phyloP scores from a whole-genome alignment of 345 rosid genomes.

The Zanthoxylum bungeanum region DNA sequence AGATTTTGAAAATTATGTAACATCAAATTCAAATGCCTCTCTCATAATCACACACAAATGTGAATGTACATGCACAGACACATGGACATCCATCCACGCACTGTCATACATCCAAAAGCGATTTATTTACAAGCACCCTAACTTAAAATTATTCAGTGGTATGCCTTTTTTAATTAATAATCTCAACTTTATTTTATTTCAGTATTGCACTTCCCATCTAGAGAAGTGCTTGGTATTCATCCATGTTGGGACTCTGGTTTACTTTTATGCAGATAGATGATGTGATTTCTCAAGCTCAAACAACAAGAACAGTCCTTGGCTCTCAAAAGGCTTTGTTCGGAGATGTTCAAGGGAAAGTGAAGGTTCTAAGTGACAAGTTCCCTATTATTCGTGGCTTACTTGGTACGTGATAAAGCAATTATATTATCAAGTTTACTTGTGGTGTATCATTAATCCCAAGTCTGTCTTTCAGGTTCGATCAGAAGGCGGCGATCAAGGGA shows the following conservation, averaged over 20 bases:
- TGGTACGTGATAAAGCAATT: constrained; percentile 42
- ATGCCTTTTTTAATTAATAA: neutral
- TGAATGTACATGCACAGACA: neutral
- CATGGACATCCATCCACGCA: neutral
- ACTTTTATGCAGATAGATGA: constrained; percentile 71
- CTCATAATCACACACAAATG: neutral
- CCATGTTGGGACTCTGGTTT: constrained; percentile 9
- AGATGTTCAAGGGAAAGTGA: constrained; percentile 96
- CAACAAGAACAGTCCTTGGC: constrained; percentile 81
- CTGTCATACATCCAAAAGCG: neutral
- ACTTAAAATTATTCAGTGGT: neutral
- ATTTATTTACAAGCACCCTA: neutral
- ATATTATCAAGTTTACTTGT: constrained; percentile 53
- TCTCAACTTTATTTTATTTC: constrained; percentile 1
- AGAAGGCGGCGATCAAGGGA: constrained; percentile 81
- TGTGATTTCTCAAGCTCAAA: constrained; percentile 92
- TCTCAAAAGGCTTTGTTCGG: constrained; percentile 86
- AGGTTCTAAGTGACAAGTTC: constrained; percentile 79
- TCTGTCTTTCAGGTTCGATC: constrained; percentile 64
- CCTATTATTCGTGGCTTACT: constrained; percentile 82
- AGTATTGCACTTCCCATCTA: neutral
- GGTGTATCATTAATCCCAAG: constrained; percentile 8
- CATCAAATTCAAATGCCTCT: neutral
- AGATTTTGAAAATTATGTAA: neutral
- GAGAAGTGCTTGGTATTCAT: constrained; percentile 6